Evolutionary conservation across 345 rosid genomes (phyloP).

Genomic region (Salix udensis): DNA sequence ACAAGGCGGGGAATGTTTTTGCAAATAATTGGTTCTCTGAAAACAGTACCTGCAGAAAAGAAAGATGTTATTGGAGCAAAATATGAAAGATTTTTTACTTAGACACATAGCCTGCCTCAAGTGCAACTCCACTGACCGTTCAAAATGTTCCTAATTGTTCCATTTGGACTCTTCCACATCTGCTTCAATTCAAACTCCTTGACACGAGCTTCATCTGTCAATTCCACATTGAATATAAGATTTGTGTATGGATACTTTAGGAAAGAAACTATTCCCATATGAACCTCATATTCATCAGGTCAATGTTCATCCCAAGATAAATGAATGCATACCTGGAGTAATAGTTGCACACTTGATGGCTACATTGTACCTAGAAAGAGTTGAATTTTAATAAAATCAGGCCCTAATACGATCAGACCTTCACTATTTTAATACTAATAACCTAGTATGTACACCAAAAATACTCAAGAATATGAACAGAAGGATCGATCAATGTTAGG

Average conservation of each 20-base stretch:
- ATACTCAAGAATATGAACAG: background rate
- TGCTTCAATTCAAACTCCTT: conserved; percentile 80
- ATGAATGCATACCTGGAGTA: conserved; percentile 12
- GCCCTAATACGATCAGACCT: background rate
- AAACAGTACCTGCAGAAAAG: conserved; percentile 70
- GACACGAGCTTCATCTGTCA: conserved; percentile 85
- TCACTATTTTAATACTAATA: background rate
- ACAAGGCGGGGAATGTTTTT: conserved; percentile 84
- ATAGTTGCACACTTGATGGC: conserved; percentile 27
- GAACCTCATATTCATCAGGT: background rate
- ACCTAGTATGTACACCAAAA: background rate
- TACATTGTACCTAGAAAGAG: conserved; percentile 16
- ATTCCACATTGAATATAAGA: conserved; percentile 12
- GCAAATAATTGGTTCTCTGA: conserved; percentile 97
- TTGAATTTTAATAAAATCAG: background rate
- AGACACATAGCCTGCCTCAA: background rate
- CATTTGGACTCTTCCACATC: conserved; percentile 99
- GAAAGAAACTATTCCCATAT: background rate
- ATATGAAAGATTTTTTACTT: background rate
- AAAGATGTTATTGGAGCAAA: background rate
- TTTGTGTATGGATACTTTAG: background rate
- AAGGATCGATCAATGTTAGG: background rate
- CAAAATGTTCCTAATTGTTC: conserved; percentile 91
- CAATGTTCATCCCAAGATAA: background rate
- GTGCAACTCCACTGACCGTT: conserved; percentile 52